A percentile compares a stretch with the other conserved stretches of the same genome.
These are phyloP conservation scores for Pelargonium cotyledonis DNA, from an alignment of 441 rosid species.

Conservation along the genomic window DNA sequence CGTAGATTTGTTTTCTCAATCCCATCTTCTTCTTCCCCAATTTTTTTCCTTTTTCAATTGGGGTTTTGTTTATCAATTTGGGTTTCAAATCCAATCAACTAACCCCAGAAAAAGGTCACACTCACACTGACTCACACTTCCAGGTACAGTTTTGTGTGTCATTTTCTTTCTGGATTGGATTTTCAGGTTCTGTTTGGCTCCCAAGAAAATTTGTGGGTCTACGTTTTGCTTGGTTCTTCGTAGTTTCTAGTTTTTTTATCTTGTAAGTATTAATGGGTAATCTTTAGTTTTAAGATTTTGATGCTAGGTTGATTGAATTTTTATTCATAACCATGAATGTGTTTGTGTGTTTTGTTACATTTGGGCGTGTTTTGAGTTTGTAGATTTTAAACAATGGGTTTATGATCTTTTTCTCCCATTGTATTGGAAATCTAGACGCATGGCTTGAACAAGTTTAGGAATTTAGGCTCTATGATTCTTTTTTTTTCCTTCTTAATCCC, in stretches of 20 bases:
- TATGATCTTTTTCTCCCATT: no score
- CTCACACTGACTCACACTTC: constrained; percentile 5
- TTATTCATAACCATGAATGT: background rate
- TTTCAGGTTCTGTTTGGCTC: no score
- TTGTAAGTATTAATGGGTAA: background rate
- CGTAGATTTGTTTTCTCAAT: background rate
- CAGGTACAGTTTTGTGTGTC: background rate
- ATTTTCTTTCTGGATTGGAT: no score
- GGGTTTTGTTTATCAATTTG: constrained; percentile 1
- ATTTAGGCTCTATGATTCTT: background rate
- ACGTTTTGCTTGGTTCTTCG: background rate
- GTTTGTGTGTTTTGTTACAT: constrained; percentile 1
- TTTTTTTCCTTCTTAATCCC: background rate
- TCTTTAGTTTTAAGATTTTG: background rate
- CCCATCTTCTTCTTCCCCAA: constrained; percentile 8
- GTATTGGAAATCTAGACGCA: no score
- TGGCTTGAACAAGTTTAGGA: background rate
- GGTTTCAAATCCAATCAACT: background rate
- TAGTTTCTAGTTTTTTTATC: background rate
- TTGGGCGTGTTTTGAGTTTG: background rate
- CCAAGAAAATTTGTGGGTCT: no score
- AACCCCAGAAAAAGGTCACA: background rate
- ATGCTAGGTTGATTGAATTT: background rate
- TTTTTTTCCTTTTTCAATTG: background rate
- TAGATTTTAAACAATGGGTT: constrained; percentile 2